A percentile compares a stretch with the other conserved stretches of the same genome.
Evolutionary conservation across 805 yeast species (phyloP).

Genomic region (Yarrowia sp.): DNA sequence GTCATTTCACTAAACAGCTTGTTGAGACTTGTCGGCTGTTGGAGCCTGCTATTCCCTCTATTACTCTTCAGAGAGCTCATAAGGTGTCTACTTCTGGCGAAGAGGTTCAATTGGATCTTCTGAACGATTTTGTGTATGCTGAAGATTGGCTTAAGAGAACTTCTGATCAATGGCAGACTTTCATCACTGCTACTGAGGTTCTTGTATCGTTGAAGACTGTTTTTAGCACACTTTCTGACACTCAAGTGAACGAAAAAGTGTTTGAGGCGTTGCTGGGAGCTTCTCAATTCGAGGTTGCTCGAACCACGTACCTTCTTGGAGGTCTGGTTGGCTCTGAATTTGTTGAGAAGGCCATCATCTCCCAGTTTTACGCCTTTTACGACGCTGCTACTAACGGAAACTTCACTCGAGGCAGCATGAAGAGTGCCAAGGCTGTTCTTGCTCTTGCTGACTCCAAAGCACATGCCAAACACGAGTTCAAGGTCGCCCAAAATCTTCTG

Average conservation of each 20-base stretch:
- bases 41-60: constrained; percentile 35
- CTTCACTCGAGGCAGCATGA: constrained; percentile 52
- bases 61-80: constrained; percentile 18
- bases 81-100: constrained; percentile 9
- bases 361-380: constrained; percentile 54
- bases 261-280: constrained; percentile 43
- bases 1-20: constrained; percentile 19
- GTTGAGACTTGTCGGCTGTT: constrained; percentile 31
- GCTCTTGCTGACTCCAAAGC: constrained; percentile 41
- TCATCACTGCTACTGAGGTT: constrained; percentile 11
- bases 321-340: constrained; percentile 10
- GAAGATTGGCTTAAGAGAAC: constrained; percentile 26
- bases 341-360: constrained; percentile 40
- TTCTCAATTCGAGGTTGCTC: constrained; percentile 46
- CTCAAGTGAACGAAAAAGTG: constrained; percentile 37
- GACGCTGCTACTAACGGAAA: constrained; percentile 56
- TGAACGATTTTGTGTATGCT: constrained; percentile 24
- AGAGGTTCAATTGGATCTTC: constrained; percentile 5
- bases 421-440: constrained; percentile 50
- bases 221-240: constrained; percentile 32
- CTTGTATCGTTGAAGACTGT: constrained; percentile 26
- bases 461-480: constrained; percentile 38
- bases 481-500: constrained; percentile 44
- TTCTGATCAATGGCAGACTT: constrained; percentile 22
- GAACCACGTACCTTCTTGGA: constrained; percentile 22